These are phyloP conservation scores for Parietaria judaica DNA, from an alignment of 306 rosid genomes.

Conservation along the genomic window DNA sequence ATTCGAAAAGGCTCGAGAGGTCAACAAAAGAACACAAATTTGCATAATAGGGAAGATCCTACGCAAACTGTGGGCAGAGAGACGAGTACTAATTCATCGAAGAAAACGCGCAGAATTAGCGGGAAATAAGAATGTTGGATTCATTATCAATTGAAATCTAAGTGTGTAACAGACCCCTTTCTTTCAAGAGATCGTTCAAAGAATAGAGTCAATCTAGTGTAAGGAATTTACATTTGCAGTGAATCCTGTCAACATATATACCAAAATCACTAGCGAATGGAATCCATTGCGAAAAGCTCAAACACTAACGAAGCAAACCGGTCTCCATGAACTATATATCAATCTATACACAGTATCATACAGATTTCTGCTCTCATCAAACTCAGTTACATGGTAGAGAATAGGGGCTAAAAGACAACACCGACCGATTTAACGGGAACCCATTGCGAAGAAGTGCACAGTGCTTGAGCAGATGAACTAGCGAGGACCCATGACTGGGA, in stretches of 20 bases:
- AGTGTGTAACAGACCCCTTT: slow-evolving; percentile 26
- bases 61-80: slow-evolving; percentile 30
- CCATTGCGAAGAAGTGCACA: slow-evolving; percentile 42
- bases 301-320: slow-evolving; percentile 23
- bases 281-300: slow-evolving; percentile 18
- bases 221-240: slow-evolving; percentile 50
- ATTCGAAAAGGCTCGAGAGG: slow-evolving; percentile 46
- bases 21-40: slow-evolving; percentile 23
- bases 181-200: slow-evolving; percentile 28
- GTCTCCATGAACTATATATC: slow-evolving; percentile 30
- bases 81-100: slow-evolving; percentile 30
- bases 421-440: slow-evolving; percentile 43
- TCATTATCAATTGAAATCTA: slow-evolving; percentile 13
- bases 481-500: slow-evolving; percentile 60
- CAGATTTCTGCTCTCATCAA: slow-evolving; percentile 26
- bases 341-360: slow-evolving; percentile 16
- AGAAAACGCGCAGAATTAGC: slow-evolving; percentile 21
- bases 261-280: slow-evolving; percentile 11
- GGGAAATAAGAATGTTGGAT: slow-evolving; percentile 25
- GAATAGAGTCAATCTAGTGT: slow-evolving; percentile 30
- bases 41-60: not conserved
- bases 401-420: slow-evolving; percentile 27
- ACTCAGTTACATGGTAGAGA: slow-evolving; percentile 29
- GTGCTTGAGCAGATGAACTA: slow-evolving; percentile 25
- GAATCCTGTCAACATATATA: slow-evolving; percentile 20